Evolutionary conservation across 345 rosid genomes (phyloP).

Genomic region (Boechera divaricarpa): DNA sequence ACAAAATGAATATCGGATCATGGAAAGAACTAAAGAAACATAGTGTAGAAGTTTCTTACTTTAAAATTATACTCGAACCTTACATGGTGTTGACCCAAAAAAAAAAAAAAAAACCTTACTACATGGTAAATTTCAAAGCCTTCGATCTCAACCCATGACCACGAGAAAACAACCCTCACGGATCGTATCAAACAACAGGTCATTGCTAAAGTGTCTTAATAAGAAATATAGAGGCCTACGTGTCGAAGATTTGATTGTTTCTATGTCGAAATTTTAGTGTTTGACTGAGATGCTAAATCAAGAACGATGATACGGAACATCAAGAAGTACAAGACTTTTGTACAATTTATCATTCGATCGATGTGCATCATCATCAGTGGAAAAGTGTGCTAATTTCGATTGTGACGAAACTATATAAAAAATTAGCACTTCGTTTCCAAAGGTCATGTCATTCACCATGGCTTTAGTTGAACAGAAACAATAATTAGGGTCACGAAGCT

Average conservation of each 20-base stretch:
- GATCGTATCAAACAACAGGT: constrained; percentile 3
- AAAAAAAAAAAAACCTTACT: too few species aligned
- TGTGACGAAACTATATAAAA: background rate
- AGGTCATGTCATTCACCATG: background rate
- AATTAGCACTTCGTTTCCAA: too few species aligned
- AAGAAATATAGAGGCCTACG: background rate
- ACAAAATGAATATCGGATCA: background rate
- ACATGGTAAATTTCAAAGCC: background rate
- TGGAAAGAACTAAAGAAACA: background rate
- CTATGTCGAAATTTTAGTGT: background rate
- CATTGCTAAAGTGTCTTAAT: background rate
- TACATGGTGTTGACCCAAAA: background rate
- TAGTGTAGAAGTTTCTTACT: background rate
- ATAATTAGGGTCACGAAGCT: background rate
- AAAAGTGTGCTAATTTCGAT: background rate
- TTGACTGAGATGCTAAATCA: background rate
- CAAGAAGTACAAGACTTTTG: background rate
- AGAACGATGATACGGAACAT: constrained; percentile 2
- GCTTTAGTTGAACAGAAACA: background rate
- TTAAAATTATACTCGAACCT: background rate
- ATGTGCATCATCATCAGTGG: background rate
- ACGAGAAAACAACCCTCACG: background rate
- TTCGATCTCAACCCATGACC: background rate
- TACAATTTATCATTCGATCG: background rate
- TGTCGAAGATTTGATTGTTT: background rate